Evolutionary conservation across 768 basidiomycete species (phyloP), one percentile per base, ranked within the genome.

Genomic region (Tulasnella sp.): DNA sequence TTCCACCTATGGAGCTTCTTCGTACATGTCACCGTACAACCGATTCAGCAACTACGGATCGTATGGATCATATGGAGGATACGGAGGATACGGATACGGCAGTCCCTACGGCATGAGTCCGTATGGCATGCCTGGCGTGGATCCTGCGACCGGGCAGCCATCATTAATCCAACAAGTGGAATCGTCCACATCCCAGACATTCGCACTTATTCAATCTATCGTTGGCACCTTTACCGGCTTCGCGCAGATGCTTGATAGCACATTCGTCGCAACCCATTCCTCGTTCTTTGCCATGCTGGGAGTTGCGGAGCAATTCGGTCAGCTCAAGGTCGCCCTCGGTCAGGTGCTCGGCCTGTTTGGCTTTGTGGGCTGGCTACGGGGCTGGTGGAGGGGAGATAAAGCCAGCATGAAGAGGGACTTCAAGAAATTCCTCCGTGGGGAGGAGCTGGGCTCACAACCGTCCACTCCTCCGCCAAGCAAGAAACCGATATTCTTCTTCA

Each of bases 241-340:
- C 61, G 84, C 94, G 0, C 94, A 98, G 68, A 93, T 99, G 82
- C 83, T 99, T 66, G 94, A 98, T 69, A 84, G 81, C 32, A 98
- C 94, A 4, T 97, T 94, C 71, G 87, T 97, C 84, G 94, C 94
- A 2, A 94, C 91, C 0, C 91, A 94, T 69, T 90, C 87, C 0
- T 86, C 83, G 7, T 94, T 94, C 71, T 94, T 93, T 68, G 90
- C 91, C 57, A 91, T 94, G 84, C 71, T 74, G 6, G 72, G 72
- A 46, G 94, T 99, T 42, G 77, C 93, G 36, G 96, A 99, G 65
- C 96, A 99, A 66, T 84, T 99, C 65, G 82, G 82, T 2, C 88
- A 90, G 63, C 79, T 97, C 40, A 79, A 91, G 49, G 86, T 93
- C 62, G 93, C 91, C 11, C 77, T 98, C 14, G 93, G 91, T 21